Evolutionary conservation across 2,329 filamentous ascomycete genomes (phyloP).

Genomic region (Cladophialophora carrionii): DNA sequence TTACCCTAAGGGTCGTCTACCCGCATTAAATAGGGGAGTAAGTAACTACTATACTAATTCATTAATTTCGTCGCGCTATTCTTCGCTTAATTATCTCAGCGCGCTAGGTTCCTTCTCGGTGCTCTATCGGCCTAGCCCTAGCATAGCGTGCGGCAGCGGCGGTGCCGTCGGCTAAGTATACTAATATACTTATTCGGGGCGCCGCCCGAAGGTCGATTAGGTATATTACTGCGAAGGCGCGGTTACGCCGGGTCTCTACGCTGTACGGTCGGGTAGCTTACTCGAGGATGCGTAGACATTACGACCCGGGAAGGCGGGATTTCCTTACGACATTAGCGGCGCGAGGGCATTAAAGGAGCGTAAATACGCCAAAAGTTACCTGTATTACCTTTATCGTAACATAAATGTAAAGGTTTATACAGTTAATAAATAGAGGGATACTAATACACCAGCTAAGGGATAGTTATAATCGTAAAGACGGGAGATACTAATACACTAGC

Average conservation of each 20-base stretch:
- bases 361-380: constrained; percentile 22
- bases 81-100: constrained; percentile 70
- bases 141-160: constrained; percentile 47
- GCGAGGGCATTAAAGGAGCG: constrained; percentile 11
- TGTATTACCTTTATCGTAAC: constrained; percentile 8
- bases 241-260: constrained; percentile 30
- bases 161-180: constrained; percentile 47
- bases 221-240: constrained; percentile 47
- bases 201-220: constrained; percentile 50
- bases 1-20: too few relatives aligned
- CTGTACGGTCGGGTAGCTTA: constrained; percentile 56
- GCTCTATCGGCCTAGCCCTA: constrained; percentile 45
- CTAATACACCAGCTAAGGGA: too few relatives aligned
- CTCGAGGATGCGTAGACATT: constrained; percentile 56
- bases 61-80: constrained; percentile 89
- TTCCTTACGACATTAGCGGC: too few relatives aligned
- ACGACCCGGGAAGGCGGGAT: constrained; percentile 60
- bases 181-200: constrained; percentile 38
- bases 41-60: constrained; percentile 85
- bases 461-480: too few relatives aligned
- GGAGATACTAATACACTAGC: too few relatives aligned
- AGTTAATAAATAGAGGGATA: neutral
- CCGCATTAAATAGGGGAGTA: too few relatives aligned
- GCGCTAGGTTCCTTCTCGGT: constrained; percentile 54
- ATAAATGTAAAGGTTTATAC: constrained; percentile 13